These are phyloP conservation scores for Phaeotremella fagi DNA, from an alignment of 768 basidiomycete genomes.

Conservation along the genomic window DNA sequence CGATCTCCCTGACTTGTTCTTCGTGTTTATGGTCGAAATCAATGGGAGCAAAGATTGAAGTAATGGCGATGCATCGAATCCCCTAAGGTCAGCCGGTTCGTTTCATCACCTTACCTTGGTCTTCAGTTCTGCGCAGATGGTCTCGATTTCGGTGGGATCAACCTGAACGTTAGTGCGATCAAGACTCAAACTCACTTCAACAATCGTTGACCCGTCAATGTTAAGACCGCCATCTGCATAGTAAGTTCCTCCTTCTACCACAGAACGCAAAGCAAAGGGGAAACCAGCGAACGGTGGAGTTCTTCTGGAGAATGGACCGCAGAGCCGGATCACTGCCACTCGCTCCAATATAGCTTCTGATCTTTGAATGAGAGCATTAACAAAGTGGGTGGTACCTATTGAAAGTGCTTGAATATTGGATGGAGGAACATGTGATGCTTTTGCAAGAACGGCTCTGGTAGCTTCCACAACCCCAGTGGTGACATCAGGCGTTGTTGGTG, in stretches of 20 bases:
- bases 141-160: conserved; percentile 53
- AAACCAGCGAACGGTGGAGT: conserved; percentile 60
- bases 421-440: conserved; percentile 45
- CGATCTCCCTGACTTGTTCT: conserved; percentile 3
- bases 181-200: conserved; percentile 5
- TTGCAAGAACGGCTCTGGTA: conserved; percentile 52
- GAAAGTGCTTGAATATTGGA: conserved; percentile 54
- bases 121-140: conserved; percentile 52
- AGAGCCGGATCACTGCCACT: conserved; percentile 63
- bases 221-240: conserved; percentile 52
- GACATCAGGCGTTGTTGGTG: conserved; percentile 58
- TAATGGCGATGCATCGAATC: conserved; percentile 8
- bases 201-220: conserved; percentile 41
- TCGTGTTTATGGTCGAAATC: conserved; percentile 15
- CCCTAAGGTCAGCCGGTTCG: conserved; percentile 4
- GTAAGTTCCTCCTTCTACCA: conserved; percentile 49
- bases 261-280: conserved; percentile 47
- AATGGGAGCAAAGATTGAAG: conserved; percentile 8
- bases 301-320: conserved; percentile 57
- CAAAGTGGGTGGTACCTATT: conserved; percentile 63
- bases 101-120: conserved; percentile 23
- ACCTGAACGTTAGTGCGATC: conserved; percentile 28
- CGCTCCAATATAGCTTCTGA: conserved; percentile 56
- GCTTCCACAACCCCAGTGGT: conserved; percentile 60
- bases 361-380: conserved; percentile 61